A percentile compares a stretch with the other conserved stretches of the same genome.
These are phyloP conservation scores for Monoraphidium neglectum DNA, from an alignment of 139 green algal genomes.

Conservation along the genomic window DNA sequence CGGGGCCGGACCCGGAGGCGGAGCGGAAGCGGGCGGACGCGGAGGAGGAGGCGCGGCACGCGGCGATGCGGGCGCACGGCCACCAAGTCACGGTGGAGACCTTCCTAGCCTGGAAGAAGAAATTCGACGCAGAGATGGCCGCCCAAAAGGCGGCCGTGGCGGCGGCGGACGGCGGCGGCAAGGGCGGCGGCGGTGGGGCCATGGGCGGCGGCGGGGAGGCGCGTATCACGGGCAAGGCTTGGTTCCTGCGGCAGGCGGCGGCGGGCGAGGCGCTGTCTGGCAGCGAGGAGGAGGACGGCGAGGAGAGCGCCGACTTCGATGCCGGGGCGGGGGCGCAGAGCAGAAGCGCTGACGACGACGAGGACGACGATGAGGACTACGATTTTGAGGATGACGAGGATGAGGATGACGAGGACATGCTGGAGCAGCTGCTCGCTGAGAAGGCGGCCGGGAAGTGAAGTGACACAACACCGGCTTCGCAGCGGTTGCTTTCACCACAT, in stretches of 20 bases:
- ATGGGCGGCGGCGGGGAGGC: constrained; percentile 13
- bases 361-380: not conserved
- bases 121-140: constrained; percentile 47
- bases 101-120: constrained; percentile 75
- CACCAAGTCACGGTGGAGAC: constrained; percentile 73
- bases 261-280: constrained; percentile 9
- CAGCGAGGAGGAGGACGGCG: constrained; percentile 16
- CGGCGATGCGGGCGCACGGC: constrained; percentile 67
- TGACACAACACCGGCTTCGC: too few relatives aligned
- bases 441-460: too few relatives aligned
- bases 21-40: constrained; percentile 30
- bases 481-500: too few relatives aligned
- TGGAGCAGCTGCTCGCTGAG: too few relatives aligned
- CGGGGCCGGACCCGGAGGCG: constrained; percentile 40
- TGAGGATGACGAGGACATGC: too few relatives aligned
- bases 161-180: constrained; percentile 6
- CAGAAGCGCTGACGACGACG: not conserved
- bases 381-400: too few relatives aligned
- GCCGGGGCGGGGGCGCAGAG: not conserved
- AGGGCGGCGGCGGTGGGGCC: not conserved
- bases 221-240: constrained; percentile 68
- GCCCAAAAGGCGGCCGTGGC: constrained; percentile 25
- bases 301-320: constrained; percentile 19
- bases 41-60: constrained; percentile 62
- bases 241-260: constrained; percentile 63